A percentile compares a stretch with the other conserved stretches of the same genome.
These are phyloP conservation scores for Coccinonectria pachysandricola DNA, from an alignment of 2,329 filamentous ascomycete genomes.

Conservation along the genomic window DNA sequence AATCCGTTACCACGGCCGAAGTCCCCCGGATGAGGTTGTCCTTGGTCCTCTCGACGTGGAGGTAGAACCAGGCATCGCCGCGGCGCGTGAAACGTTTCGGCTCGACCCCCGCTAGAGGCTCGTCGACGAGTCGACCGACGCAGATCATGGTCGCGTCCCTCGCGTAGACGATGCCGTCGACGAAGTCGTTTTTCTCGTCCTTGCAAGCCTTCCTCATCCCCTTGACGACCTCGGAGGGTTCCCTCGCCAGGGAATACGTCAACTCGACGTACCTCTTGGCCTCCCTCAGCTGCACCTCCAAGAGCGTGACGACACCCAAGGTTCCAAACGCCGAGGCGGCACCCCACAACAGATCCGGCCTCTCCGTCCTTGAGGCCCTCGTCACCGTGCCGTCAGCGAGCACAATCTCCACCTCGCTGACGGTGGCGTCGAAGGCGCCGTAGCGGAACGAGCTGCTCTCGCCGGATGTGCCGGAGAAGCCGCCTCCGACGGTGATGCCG, in stretches of 20 bases:
- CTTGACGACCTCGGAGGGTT: conserved; percentile 27
- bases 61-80: conserved; percentile 63
- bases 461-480: conserved; percentile 54
- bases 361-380: conserved; percentile 41
- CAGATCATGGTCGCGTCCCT: conserved; percentile 47
- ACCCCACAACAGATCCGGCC: conserved; percentile 52
- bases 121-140: conserved; percentile 45
- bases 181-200: conserved; percentile 44
- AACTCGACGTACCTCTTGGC: conserved; percentile 47
- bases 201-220: conserved; percentile 34
- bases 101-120: conserved; percentile 24
- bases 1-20: conserved; percentile 30
- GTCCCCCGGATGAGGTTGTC: conserved; percentile 16
- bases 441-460: conserved; percentile 60
- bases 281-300: conserved; percentile 49
- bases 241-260: conserved; percentile 40
- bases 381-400: conserved; percentile 49
- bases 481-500: conserved; percentile 61
- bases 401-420: conserved; percentile 55
- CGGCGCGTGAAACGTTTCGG: conserved; percentile 43
- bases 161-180: conserved; percentile 60
- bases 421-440: conserved; percentile 53
- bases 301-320: conserved; percentile 52
- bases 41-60: conserved; percentile 46
- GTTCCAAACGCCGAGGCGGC: conserved; percentile 57